Evolutionary conservation across 2,329 filamentous ascomycete species (phyloP).

Genomic region (Colletotrichum tabaci): DNA sequence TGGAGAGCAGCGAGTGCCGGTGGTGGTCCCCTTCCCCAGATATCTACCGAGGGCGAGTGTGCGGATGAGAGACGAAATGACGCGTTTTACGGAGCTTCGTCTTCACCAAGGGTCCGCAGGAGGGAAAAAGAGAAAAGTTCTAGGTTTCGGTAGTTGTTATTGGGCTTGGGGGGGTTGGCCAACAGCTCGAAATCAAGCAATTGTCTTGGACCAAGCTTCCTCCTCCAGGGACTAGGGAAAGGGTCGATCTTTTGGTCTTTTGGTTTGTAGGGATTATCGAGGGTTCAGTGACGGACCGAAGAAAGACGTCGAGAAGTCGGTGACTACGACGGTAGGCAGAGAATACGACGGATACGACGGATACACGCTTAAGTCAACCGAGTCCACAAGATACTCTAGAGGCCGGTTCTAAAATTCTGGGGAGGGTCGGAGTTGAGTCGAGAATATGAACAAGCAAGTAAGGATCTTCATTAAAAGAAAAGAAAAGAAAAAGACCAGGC

Average conservation of each 20-base stretch:
- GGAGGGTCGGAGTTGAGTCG: not conserved
- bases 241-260: not conserved
- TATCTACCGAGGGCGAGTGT: conserved; percentile 17
- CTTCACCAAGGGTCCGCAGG: not conserved
- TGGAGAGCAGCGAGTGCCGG: not conserved
- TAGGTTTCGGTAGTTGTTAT: not conserved
- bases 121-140: not conserved
- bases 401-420: not conserved
- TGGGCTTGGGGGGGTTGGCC: not conserved
- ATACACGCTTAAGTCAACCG: too few species aligned
- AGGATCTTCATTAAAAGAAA: not conserved
- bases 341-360: too few species aligned
- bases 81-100: conserved; percentile 5
- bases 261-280: not conserved
- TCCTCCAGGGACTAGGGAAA: not conserved
- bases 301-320: not conserved
- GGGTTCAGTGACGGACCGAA: not conserved
- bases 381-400: not conserved
- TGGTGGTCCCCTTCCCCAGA: conserved; percentile 16
- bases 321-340: not conserved
- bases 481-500: not conserved
- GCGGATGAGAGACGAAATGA: conserved; percentile 14
- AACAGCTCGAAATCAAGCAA: not conserved
- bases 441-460: not conserved
- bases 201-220: conserved; percentile 11